Conservation (phyloP, 2,329 filamentous ascomycete genomes). For the Diplodia scrobiculata region DNA sequence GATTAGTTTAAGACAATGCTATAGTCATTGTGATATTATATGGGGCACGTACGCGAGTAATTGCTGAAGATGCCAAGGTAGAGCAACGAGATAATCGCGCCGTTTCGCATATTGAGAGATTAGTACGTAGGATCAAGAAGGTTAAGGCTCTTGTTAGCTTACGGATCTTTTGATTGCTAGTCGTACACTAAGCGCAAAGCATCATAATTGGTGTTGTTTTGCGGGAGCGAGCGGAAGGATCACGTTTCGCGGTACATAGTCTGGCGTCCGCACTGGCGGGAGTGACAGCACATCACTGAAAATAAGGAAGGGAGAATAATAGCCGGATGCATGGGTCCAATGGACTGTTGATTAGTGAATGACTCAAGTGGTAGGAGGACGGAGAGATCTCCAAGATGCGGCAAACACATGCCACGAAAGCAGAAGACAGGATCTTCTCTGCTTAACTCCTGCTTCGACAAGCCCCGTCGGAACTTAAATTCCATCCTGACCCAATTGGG, state of each 20-base stretch:
- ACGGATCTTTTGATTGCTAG: not conserved
- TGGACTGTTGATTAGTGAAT: not conserved
- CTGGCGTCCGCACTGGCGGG: not conserved
- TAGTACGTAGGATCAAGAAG: not conserved
- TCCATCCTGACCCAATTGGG: not conserved
- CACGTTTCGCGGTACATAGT: not conserved
- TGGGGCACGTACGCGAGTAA: not conserved
- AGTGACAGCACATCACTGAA: not conserved
- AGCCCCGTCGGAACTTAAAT: not conserved
- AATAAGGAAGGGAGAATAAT: not conserved
- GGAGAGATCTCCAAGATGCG: not conserved
- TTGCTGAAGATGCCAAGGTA: not conserved
- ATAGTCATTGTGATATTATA: not conserved
- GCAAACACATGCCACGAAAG: not conserved
- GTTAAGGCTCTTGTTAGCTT: not conserved
- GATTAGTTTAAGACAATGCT: not conserved
- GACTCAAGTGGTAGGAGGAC: not conserved
- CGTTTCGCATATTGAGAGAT: not conserved
- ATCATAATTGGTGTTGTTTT: not conserved
- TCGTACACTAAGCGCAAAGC: not conserved
- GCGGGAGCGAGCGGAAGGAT: constrained; percentile 7
- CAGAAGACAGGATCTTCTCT: not conserved
- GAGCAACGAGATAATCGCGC: not conserved
- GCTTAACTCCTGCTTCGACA: not conserved
- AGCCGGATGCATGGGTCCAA: not conserved